Base-by-base conservation (phyloP, 1,284 basidiomycete species). In the Puccinia triticina region DNA sequence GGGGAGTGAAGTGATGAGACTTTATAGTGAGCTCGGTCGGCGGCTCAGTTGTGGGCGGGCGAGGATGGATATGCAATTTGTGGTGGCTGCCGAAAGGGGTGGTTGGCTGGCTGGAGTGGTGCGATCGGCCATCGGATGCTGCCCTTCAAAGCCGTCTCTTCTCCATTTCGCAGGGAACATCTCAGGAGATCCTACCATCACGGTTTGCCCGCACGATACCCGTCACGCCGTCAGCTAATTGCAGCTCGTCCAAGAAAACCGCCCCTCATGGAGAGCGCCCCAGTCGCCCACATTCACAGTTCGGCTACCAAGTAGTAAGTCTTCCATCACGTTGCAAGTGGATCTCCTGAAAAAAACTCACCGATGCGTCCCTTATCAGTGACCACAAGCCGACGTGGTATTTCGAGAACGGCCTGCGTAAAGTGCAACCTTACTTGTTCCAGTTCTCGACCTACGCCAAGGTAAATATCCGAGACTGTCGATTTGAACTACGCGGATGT, bases 231-330 rank as follows among this genome's bases (percentile, higher is more conserved):
- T 7, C 40, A 43, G 12, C 40, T 43, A 12, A 43, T 43, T 43
- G 40, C 40, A 43, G 4, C 40, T 43, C 40, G 7, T 43, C 40
- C 4, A 43, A 4, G 40, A 43, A 43, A 7, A 50, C 18, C 48
- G 10, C 16, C 8, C 18, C 32, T 26, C 59, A 61, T 61, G 59
- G 59, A 61, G 59, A 61, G 26, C 21, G 7, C 59, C 11, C 59
- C 59, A 23, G 26, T 61, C 10, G 23, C 59, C 32, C 59, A 61
- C 59, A 81, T 81, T 32, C 79, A 81, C 57, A 74, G 53, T 53
- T 81, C 79, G 59, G 71, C 69, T 37, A 73, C 79, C 16, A 81
- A 81, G 57, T 81, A 81, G 79, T 81, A 29, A 64, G 79, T 73
- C 50, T 18, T 14, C 14, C 66, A 43, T 37, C 26, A 21, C 16